A percentile compares a stretch with the other conserved stretches of the same genome.
These are phyloP conservation scores for Viridothelium virens DNA, from an alignment of 495 filamentous ascomycete species.

Conservation along the genomic window DNA sequence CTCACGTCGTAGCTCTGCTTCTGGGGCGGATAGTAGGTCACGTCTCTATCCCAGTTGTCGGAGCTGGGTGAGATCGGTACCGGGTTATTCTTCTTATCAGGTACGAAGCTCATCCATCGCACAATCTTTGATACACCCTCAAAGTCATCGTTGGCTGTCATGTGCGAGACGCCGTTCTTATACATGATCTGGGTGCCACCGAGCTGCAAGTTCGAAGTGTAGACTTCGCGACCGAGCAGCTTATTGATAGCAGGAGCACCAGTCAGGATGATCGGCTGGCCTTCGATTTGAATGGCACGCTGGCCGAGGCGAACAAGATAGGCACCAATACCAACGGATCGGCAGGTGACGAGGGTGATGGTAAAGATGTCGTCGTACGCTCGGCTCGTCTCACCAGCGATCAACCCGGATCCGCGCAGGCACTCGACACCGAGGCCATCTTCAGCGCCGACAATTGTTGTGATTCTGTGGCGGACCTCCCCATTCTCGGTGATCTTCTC, in stretches of 20 bases:
- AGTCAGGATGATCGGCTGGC: slow-evolving; percentile 97
- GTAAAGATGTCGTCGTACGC: slow-evolving; percentile 99
- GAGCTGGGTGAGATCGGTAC: slow-evolving; percentile 75
- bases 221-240: slow-evolving; percentile 92
- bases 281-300: slow-evolving; percentile 96
- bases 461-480: slow-evolving; percentile 88
- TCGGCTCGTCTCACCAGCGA: slow-evolving; percentile 92
- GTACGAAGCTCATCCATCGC: slow-evolving; percentile 93
- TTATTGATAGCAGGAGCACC: slow-evolving; percentile 98
- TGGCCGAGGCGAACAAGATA: slow-evolving; percentile 97
- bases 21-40: slow-evolving; percentile 73
- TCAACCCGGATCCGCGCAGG: slow-evolving; percentile 91
- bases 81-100: slow-evolving; percentile 83
- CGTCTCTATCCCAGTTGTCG: slow-evolving; percentile 90
- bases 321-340: slow-evolving; percentile 87
- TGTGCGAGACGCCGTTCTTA: slow-evolving; percentile 97
- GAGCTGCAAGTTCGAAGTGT: slow-evolving; percentile 97
- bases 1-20: slow-evolving; percentile 91
- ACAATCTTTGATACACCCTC: slow-evolving; percentile 97
- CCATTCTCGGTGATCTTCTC: slow-evolving; percentile 78
- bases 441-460: slow-evolving; percentile 86
- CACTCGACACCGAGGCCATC: slow-evolving; percentile 97
- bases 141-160: slow-evolving; percentile 97
- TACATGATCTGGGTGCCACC: slow-evolving; percentile 99
- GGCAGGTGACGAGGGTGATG: slow-evolving; percentile 93